Conservation (phyloP, 345 rosid genomes). For the Camelina sativa region DNA sequence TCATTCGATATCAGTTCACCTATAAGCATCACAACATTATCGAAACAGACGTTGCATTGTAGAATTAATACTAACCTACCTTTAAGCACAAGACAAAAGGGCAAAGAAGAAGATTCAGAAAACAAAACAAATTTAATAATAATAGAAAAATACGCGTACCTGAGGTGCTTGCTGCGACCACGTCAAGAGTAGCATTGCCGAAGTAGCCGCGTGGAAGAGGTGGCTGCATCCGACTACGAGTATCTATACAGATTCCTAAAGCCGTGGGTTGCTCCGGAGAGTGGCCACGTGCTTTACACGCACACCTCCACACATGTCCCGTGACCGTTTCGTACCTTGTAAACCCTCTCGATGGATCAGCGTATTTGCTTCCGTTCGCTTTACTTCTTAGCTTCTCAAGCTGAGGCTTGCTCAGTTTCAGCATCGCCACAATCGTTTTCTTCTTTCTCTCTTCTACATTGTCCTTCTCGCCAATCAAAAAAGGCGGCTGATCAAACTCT, state of each 20-base stretch:
- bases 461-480: slow-evolving; percentile 50
- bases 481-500: slow-evolving; percentile 54
- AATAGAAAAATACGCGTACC: slow-evolving; percentile 29
- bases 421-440: slow-evolving; percentile 52
- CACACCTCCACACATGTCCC: slow-evolving; percentile 46
- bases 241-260: slow-evolving; percentile 52
- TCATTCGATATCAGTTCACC: slow-evolving; percentile 51
- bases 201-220: slow-evolving; percentile 45
- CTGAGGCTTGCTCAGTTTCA: slow-evolving; percentile 51
- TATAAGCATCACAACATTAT: slow-evolving; percentile 16
- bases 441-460: slow-evolving; percentile 51
- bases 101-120: neutral
- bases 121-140: neutral
- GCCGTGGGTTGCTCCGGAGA: slow-evolving; percentile 55
- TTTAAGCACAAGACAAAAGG: neutral
- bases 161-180: slow-evolving; percentile 48
- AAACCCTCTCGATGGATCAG: slow-evolving; percentile 41
- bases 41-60: neutral
- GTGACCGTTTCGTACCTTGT: slow-evolving; percentile 47
- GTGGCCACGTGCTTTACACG: slow-evolving; percentile 46
- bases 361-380: slow-evolving; percentile 43
- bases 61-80: neutral
- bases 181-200: slow-evolving; percentile 54
- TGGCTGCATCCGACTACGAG: slow-evolving; percentile 53
- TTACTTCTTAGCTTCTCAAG: slow-evolving; percentile 51